Percentiles rank a stretch among this genome's conserved stretches.
Conservation (phyloP, 768 basidiomycete species). For the Leccinum boreale region DNA sequence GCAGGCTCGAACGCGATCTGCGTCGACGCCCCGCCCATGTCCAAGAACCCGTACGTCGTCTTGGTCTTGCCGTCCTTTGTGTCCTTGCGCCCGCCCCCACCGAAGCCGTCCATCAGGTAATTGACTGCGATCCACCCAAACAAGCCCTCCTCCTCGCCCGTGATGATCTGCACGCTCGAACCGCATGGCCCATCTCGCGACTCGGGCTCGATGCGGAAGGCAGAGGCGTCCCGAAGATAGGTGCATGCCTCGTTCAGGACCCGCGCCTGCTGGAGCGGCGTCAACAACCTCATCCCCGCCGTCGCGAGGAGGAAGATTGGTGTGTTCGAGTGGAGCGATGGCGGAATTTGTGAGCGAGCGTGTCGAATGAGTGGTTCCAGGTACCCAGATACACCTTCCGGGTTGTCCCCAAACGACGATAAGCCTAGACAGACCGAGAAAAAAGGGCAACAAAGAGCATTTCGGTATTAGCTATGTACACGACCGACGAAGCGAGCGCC, state of each 20-base stretch:
- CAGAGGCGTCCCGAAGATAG: conserved; percentile 69
- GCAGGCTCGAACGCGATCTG: conserved; percentile 97
- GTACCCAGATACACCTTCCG: conserved; percentile 69
- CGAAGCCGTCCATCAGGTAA: conserved; percentile 97
- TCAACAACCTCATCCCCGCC: conserved; percentile 92
- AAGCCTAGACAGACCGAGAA: conserved; percentile 55
- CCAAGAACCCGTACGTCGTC: conserved; percentile 95
- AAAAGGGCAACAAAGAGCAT: background rate
- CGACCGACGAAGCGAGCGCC: background rate
- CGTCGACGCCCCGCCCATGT: conserved; percentile 99
- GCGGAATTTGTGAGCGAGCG: conserved; percentile 80
- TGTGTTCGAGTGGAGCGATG: conserved; percentile 78
- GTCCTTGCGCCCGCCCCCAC: conserved; percentile 26
- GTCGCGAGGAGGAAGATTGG: conserved; percentile 95
- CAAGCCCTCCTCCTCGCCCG: conserved; percentile 96
- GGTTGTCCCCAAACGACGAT: conserved; percentile 72
- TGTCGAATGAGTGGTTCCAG: conserved; percentile 80
- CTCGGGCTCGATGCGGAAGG: conserved; percentile 71
- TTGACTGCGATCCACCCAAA: conserved; percentile 99
- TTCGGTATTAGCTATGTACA: background rate
- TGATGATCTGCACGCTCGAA: conserved; percentile 90
- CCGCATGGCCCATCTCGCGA: conserved; percentile 79
- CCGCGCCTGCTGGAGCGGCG: conserved; percentile 60
- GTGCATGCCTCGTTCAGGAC: conserved; percentile 77
- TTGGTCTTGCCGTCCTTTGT: conserved; percentile 50